These are phyloP conservation scores for Penicillium sclerotigenum DNA, from an alignment of 2,329 filamentous ascomycete genomes.

Conservation along the genomic window DNA sequence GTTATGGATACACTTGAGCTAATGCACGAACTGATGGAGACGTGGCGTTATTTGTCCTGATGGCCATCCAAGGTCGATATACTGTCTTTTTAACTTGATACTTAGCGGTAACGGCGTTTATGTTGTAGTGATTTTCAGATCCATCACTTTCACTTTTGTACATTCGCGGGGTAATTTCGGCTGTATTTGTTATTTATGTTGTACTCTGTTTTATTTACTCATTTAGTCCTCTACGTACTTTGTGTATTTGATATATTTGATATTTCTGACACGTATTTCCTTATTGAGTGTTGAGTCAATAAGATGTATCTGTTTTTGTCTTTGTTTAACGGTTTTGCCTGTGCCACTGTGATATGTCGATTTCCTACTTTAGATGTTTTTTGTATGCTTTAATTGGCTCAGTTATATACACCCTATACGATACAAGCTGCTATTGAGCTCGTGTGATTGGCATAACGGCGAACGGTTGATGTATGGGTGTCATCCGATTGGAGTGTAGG, in stretches of 20 bases:
- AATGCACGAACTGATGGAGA: background rate
- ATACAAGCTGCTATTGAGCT: background rate
- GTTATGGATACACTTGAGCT: background rate
- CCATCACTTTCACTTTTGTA: background rate
- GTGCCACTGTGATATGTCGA: background rate
- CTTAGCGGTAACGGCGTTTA: background rate
- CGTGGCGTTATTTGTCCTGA: background rate
- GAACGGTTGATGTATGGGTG: background rate
- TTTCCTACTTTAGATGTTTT: background rate
- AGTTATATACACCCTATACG: background rate
- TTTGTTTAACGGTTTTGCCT: background rate
- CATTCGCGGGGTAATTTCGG: background rate
- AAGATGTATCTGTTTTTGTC: background rate
- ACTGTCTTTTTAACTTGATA: no score
- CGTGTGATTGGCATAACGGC: background rate
- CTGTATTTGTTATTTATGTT: background rate
- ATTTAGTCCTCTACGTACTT: background rate
- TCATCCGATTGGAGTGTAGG: background rate
- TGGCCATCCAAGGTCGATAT: no score
- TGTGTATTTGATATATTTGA: background rate
- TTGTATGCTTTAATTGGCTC: background rate
- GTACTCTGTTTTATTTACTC: no score
- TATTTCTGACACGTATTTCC: background rate
- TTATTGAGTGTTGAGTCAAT: background rate
- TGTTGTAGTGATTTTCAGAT: background rate